Conservation (phyloP, 148 eudicot genomes). For the Chenopodium album region DNA sequence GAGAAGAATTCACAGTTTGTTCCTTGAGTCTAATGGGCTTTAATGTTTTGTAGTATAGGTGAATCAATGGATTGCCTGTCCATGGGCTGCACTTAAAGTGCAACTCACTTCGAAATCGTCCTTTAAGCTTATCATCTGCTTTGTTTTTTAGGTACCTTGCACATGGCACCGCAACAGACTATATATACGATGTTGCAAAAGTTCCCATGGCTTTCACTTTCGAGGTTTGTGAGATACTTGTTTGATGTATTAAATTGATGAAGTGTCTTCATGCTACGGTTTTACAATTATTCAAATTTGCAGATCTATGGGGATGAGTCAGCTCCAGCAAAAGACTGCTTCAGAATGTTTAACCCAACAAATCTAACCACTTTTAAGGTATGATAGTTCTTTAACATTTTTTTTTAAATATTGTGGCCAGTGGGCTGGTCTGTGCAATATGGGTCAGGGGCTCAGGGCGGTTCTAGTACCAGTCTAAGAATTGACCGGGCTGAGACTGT, state of each 20-base stretch:
- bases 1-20: not conserved
- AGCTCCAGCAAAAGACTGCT: slow-evolving; percentile 85
- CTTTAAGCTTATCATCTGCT: not conserved
- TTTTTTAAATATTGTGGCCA: not conserved
- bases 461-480: not conserved
- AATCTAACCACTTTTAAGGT: slow-evolving; percentile 75
- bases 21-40: not conserved
- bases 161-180: slow-evolving; percentile 97
- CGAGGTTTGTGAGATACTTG: slow-evolving; percentile 56
- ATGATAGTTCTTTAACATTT: slow-evolving; percentile 18
- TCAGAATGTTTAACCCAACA: slow-evolving; percentile 90
- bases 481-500: not conserved
- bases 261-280: not conserved
- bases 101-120: not conserved
- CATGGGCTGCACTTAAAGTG: not conserved
- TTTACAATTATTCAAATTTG: slow-evolving; percentile 12
- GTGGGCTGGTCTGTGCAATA: not conserved
- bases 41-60: not conserved
- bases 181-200: slow-evolving; percentile 82
- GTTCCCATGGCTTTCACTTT: slow-evolving; percentile 98
- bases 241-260: not conserved
- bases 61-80: not conserved
- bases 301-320: slow-evolving; percentile 89
- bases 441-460: not conserved
- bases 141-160: slow-evolving; percentile 70